Evolutionary conservation across 2,329 filamentous ascomycete genomes (phyloP).

Genomic region (Monilinia vaccinii-corymbosi): DNA sequence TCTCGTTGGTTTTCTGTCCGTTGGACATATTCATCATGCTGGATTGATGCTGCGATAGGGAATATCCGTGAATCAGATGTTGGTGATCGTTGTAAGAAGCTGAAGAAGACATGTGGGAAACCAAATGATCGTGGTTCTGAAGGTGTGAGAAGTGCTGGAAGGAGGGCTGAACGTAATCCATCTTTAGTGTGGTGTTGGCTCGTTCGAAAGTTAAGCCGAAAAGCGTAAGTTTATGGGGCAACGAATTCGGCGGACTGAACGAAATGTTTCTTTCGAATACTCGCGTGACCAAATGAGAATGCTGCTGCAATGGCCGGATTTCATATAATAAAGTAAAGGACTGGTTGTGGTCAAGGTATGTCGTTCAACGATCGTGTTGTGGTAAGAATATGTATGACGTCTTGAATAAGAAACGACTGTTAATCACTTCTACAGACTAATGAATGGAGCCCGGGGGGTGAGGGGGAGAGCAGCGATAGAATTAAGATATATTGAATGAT

Average conservation of each 20-base stretch:
- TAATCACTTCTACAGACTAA: conserved; percentile 6
- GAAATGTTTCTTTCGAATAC: too few species aligned
- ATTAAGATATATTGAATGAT: conserved; percentile 1
- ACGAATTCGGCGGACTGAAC: background rate
- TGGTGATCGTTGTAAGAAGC: conserved; percentile 16
- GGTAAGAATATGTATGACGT: background rate
- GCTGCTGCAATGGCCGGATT: background rate
- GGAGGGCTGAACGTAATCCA: conserved; percentile 24
- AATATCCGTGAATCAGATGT: conserved; percentile 16
- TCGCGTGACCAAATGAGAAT: background rate
- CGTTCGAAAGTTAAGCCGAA: background rate
- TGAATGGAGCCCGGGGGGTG: conserved; percentile 11
- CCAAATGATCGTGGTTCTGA: conserved; percentile 16
- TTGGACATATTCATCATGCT: conserved; percentile 27
- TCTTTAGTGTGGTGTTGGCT: conserved; percentile 12
- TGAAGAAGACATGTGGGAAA: conserved; percentile 11
- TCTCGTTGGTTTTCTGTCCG: conserved; percentile 23
- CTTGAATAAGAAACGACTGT: background rate
- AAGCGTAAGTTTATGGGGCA: background rate
- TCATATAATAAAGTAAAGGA: background rate
- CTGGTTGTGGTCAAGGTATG: background rate
- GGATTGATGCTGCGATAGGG: conserved; percentile 23
- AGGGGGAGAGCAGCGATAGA: background rate
- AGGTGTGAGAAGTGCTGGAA: conserved; percentile 12
- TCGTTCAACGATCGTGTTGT: conserved; percentile 1